phyloP scores from a whole-genome alignment of 495 filamentous ascomycete species.

The Choiromyces venosus region DNA sequence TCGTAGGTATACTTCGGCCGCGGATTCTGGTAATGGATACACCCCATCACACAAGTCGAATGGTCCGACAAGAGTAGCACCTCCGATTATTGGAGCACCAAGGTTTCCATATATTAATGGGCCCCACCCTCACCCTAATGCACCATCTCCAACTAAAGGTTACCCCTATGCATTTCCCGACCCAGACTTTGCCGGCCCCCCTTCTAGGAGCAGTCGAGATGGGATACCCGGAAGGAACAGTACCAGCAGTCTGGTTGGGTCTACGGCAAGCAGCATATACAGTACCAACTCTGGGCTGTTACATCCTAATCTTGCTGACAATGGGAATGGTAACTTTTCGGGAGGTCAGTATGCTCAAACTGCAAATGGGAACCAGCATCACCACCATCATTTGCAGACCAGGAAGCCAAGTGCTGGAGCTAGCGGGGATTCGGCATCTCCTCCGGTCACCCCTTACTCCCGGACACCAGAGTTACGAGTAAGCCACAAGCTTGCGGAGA shows the following conservation, averaged over 20 bases:
- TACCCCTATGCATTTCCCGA: conserved; percentile 42
- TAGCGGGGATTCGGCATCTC: conserved; percentile 30
- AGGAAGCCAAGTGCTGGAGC: conserved; percentile 33
- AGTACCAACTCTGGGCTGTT: conserved; percentile 29
- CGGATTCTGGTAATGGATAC: background rate
- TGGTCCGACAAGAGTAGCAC: conserved; percentile 29
- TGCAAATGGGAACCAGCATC: conserved; percentile 31
- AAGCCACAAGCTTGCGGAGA: conserved; percentile 91
- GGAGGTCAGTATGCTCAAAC: conserved; percentile 20
- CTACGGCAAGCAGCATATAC: conserved; percentile 39
- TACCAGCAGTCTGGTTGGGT: conserved; percentile 34
- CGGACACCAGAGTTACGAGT: conserved; percentile 90
- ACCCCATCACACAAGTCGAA: background rate
- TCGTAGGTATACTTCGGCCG: conserved; percentile 3
- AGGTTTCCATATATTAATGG: conserved; percentile 38
- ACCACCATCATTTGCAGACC: conserved; percentile 35
- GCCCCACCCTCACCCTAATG: conserved; percentile 39
- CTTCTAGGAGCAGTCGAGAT: conserved; percentile 29
- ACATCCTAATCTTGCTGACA: conserved; percentile 29
- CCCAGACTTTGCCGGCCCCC: conserved; percentile 38
- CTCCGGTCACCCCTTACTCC: conserved; percentile 62
- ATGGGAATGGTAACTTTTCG: conserved; percentile 26
- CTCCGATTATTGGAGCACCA: conserved; percentile 38
- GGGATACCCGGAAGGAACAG: conserved; percentile 34
- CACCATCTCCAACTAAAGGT: conserved; percentile 42